Evolutionary conservation across 768 basidiomycete species (phyloP).

Genomic region (Amanita rubescens): DNA sequence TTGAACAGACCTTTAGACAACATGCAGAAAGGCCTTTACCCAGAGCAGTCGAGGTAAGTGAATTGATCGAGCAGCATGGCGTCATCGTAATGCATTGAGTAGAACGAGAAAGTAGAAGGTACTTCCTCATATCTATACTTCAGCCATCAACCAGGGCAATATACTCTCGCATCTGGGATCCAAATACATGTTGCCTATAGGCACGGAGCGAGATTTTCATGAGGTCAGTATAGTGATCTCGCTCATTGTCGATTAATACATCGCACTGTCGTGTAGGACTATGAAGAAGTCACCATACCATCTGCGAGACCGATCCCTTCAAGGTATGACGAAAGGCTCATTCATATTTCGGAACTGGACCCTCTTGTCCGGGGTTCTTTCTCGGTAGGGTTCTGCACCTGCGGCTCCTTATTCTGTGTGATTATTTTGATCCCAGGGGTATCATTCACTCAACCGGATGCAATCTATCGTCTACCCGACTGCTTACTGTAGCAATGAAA

Average conservation of each 20-base stretch:
- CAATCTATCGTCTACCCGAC: constrained; percentile 93
- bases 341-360: constrained; percentile 69
- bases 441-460: constrained; percentile 81
- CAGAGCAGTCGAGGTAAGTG: constrained; percentile 43
- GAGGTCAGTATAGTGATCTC: constrained; percentile 42
- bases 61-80: neutral
- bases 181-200: constrained; percentile 76
- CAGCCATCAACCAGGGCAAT: constrained; percentile 52
- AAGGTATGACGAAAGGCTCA: constrained; percentile 58
- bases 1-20: constrained; percentile 51
- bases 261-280: constrained; percentile 41
- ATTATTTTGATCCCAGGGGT: constrained; percentile 48
- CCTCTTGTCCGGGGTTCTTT: constrained; percentile 76
- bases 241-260: neutral
- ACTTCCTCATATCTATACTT: constrained; percentile 86
- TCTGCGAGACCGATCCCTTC: constrained; percentile 77
- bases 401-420: neutral
- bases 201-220: constrained; percentile 58
- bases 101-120: constrained; percentile 53
- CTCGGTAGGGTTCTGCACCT: constrained; percentile 42
- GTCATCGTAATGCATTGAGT: neutral
- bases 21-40: constrained; percentile 66
- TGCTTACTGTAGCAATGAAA: constrained; percentile 93
- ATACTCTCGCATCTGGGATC: constrained; percentile 66
- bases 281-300: constrained; percentile 86